Conservation (phyloP, 805 yeast species). For the Hagleromyces aurorensis region DNA sequence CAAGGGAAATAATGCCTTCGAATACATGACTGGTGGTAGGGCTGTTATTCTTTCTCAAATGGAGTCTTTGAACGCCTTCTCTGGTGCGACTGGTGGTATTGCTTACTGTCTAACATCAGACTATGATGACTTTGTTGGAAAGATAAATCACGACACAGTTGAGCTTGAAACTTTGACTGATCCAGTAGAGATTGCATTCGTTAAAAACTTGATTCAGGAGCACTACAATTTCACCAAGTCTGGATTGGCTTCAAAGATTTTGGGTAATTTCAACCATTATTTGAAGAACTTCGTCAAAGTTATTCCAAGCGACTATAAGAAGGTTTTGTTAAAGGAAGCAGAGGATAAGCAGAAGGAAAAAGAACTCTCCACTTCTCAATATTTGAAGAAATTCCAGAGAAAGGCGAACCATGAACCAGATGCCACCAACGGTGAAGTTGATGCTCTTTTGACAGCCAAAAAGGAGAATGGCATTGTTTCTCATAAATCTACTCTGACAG, state of each 20-base stretch:
- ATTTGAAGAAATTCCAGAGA: slow-evolving; percentile 64
- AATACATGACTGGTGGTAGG: slow-evolving; percentile 99
- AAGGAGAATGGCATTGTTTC: slow-evolving; percentile 19
- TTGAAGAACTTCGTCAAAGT: slow-evolving; percentile 88
- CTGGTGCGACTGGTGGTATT: slow-evolving; percentile 99
- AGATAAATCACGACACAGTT: slow-evolving; percentile 75
- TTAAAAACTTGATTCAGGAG: slow-evolving; percentile 88
- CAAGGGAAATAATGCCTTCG: slow-evolving; percentile 98
- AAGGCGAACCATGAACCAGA: slow-evolving; percentile 68
- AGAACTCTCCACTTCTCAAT: slow-evolving; percentile 48
- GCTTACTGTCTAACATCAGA: slow-evolving; percentile 94
- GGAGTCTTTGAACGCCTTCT: slow-evolving; percentile 79
- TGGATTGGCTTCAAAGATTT: slow-evolving; percentile 74
- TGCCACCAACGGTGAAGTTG: slow-evolving; percentile 82
- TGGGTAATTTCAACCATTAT: slow-evolving; percentile 81
- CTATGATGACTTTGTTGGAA: slow-evolving; percentile 69
- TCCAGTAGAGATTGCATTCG: slow-evolving; percentile 88
- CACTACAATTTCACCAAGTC: slow-evolving; percentile 94
- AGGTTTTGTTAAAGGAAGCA: slow-evolving; percentile 75
- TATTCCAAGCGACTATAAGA: slow-evolving; percentile 85
- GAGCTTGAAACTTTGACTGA: slow-evolving; percentile 71
- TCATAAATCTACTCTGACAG: slow-evolving; percentile 36
- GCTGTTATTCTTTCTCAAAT: slow-evolving; percentile 87
- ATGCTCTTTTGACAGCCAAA: slow-evolving; percentile 40
- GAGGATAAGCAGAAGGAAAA: slow-evolving; percentile 58